phyloP scores from a whole-genome alignment of 179 eudicot genomes.

The Beta lomatogona region DNA sequence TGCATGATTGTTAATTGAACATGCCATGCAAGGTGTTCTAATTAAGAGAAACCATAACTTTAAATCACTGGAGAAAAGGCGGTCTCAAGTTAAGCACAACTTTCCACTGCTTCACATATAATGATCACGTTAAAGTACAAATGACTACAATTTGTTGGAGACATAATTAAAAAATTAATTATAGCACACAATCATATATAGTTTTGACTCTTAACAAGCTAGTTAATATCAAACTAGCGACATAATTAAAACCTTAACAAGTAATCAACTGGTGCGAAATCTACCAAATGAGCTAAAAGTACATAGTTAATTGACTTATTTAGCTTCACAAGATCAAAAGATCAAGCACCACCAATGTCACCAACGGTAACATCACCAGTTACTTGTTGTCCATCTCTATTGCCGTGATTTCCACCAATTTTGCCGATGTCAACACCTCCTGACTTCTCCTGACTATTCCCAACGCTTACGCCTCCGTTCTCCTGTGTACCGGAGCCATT shows the following conservation, averaged over 20 bases:
- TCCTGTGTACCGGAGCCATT: slow-evolving; percentile 34
- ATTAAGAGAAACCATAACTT: too few species aligned
- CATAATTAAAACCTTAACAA: background rate
- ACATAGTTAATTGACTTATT: background rate
- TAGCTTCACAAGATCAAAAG: background rate
- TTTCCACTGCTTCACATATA: background rate
- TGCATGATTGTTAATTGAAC: too few species aligned
- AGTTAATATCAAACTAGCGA: background rate
- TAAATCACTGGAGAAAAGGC: too few species aligned
- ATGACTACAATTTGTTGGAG: background rate
- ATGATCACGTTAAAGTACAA: background rate
- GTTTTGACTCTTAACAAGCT: background rate
- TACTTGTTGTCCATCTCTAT: slow-evolving; percentile 13
- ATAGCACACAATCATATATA: background rate
- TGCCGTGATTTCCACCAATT: slow-evolving; percentile 24
- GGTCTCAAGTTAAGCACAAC: background rate
- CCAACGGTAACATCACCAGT: slow-evolving; percentile 27
- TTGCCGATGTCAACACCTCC: slow-evolving; percentile 23
- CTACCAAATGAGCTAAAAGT: background rate
- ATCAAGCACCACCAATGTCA: slow-evolving; percentile 20
- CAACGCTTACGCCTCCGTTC: slow-evolving; percentile 30
- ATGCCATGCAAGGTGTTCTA: too few species aligned
- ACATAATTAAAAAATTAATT: background rate
- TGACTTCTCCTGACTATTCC: slow-evolving; percentile 22
- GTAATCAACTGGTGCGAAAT: background rate